Percentiles rank a stretch among this genome's conserved stretches.
phyloP scores from a whole-genome alignment of 202 grass and related monocot genomes.

The Dendrocalamus latiflorus region DNA sequence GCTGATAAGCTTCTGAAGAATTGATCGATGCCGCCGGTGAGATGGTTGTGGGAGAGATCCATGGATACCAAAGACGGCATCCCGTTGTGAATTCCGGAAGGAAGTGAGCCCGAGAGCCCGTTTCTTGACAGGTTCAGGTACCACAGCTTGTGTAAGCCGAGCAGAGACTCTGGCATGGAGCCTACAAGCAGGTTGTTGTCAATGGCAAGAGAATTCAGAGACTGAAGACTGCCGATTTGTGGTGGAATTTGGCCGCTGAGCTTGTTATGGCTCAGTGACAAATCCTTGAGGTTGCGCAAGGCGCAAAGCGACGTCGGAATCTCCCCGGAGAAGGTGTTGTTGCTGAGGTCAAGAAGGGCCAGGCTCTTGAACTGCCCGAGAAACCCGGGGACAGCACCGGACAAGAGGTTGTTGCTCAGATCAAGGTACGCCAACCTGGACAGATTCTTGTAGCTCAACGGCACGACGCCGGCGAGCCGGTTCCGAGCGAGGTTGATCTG shows the following conservation, averaged over 20 bases:
- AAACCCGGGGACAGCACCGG: slow-evolving; percentile 49
- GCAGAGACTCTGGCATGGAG: slow-evolving; percentile 48
- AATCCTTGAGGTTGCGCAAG: slow-evolving; percentile 36
- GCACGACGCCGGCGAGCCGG: slow-evolving; percentile 41
- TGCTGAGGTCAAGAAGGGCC: slow-evolving; percentile 58
- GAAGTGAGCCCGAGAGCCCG: slow-evolving; percentile 38
- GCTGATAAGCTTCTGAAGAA: slow-evolving; percentile 52
- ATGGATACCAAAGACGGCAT: slow-evolving; percentile 44
- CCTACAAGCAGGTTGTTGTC: slow-evolving; percentile 50
- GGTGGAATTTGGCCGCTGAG: slow-evolving; percentile 46
- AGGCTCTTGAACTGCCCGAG: slow-evolving; percentile 52
- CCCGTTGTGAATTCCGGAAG: slow-evolving; percentile 13
- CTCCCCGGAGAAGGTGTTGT: slow-evolving; percentile 64
- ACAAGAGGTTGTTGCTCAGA: slow-evolving; percentile 49
- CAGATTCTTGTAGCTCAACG: slow-evolving; percentile 44
- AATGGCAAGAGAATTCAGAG: slow-evolving; percentile 53
- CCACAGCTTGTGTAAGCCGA: slow-evolving; percentile 60
- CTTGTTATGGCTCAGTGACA: slow-evolving; percentile 61
- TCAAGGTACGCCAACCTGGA: slow-evolving; percentile 54
- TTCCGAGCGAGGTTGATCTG: slow-evolving; percentile 75
- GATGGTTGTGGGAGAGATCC: slow-evolving; percentile 59
- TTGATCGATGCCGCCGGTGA: slow-evolving; percentile 40
- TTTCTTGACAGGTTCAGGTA: slow-evolving; percentile 70
- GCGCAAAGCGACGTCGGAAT: slow-evolving; percentile 52
- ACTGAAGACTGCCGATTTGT: slow-evolving; percentile 47